A percentile compares a stretch with the other conserved stretches of the same genome.
phyloP scores from a whole-genome alignment of 2,329 filamentous ascomycete species.

The Penicillium corylophilum region DNA sequence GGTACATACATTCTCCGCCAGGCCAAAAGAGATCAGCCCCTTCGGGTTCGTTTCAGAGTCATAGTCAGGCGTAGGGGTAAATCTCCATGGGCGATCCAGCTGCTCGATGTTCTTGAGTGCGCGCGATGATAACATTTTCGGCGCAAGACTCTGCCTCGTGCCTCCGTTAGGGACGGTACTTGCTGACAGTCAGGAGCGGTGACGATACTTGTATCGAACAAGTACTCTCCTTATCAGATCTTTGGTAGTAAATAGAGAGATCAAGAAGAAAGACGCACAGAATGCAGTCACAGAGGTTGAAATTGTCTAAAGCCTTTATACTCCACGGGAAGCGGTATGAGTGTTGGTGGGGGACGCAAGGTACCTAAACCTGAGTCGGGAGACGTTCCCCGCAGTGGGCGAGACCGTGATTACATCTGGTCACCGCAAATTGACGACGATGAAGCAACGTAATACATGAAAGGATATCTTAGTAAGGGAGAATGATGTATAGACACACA shows the following conservation, averaged over 20 bases:
- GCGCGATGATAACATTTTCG: constrained; percentile 30
- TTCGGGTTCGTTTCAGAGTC: constrained; percentile 30
- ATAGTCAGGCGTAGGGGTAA: constrained; percentile 26
- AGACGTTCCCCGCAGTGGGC: background rate
- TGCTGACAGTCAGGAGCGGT: constrained; percentile 6
- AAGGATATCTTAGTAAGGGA: background rate
- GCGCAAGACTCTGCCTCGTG: too few species aligned
- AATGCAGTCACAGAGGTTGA: background rate
- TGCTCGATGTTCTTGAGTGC: constrained; percentile 23
- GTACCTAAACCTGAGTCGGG: background rate
- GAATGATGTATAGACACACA: constrained; percentile 5
- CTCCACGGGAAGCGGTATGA: background rate
- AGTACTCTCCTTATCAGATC: background rate
- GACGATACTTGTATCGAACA: background rate
- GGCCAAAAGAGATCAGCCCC: constrained; percentile 37
- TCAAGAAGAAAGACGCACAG: background rate
- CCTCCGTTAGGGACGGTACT: background rate
- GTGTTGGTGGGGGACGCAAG: background rate
- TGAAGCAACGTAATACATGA: background rate
- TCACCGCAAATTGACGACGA: background rate
- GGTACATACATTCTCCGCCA: constrained; percentile 36
- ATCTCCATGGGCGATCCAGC: constrained; percentile 28
- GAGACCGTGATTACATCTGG: background rate
- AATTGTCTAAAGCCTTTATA: background rate
- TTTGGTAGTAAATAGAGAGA: background rate